Evolutionary conservation across 495 filamentous ascomycete species (phyloP).

Genomic region (Aspergillus sparsus): DNA sequence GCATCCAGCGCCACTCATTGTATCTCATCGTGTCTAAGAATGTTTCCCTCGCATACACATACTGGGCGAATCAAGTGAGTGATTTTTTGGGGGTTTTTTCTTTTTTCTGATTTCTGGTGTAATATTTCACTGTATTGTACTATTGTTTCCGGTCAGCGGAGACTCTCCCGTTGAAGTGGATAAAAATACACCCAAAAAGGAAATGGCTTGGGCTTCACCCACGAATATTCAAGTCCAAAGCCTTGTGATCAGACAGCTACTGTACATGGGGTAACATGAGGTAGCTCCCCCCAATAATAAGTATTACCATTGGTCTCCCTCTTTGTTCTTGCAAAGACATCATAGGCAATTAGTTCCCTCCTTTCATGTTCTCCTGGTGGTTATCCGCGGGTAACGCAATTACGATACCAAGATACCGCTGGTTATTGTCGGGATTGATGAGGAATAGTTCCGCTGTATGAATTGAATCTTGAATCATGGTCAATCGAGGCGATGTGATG

Average conservation of each 20-base stretch:
- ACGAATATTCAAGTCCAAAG: not conserved
- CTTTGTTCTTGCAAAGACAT: not conserved
- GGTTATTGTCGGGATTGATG: slow-evolving; percentile 17
- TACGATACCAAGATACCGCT: slow-evolving; percentile 9
- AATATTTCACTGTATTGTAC: slow-evolving; percentile 2
- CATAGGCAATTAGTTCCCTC: too few species aligned
- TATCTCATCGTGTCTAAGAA: not conserved
- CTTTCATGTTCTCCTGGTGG: not conserved
- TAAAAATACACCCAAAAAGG: slow-evolving; percentile 20
- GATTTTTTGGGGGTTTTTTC: too few species aligned
- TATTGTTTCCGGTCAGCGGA: slow-evolving; percentile 11
- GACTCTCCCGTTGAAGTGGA: slow-evolving; percentile 12
- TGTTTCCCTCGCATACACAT: too few species aligned
- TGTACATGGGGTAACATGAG: not conserved
- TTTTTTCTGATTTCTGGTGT: not conserved
- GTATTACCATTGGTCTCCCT: not conserved
- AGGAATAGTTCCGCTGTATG: not conserved
- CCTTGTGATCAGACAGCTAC: not conserved
- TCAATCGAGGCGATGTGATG: too few species aligned
- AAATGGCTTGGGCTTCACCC: not conserved
- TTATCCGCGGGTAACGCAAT: slow-evolving; percentile 26
- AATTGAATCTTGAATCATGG: not conserved
- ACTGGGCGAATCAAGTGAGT: too few species aligned
- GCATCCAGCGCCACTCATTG: not conserved
- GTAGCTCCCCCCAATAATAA: not conserved